Evolutionary conservation across 176 grass and related monocot species (phyloP), one percentile per base, ranked within the genome.

Genomic region (Rhynchospora breviuscula): DNA sequence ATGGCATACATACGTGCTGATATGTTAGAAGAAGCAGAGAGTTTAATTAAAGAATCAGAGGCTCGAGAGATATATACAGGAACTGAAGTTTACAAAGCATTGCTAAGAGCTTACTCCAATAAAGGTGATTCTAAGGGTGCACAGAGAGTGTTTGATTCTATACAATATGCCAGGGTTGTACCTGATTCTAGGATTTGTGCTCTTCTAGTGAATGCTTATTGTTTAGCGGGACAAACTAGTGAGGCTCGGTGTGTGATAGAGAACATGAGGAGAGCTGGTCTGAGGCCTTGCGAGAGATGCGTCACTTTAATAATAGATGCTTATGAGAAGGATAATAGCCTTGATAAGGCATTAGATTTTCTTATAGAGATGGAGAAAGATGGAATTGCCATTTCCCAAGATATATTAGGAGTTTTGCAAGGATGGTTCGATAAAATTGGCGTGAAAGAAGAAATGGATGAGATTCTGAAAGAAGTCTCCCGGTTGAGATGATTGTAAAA

Each of bases 1-100:
- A 95, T 95, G 96, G 90, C 96, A 21, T 99, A 95, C 65, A 86
- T 95, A 69, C 91, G 96, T 68, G 88, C 88, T 74, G 84, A 85
- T 74, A 92, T 93, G 86, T n/a, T 95, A 61, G 75, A 86, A 9
- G 61, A 83, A 78, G 93, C 93, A 49, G 91, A 95, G 83, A 62
- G 22, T n/a, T 65, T 93, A 21, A 66, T 95, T 40, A 99, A 88
- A 73, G 53, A 87, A 89, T 87, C 88, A 59, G 93, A 91, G 67
- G 85, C 84, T 52, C 81, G 81, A 79, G 86, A 98, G 78, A 81
- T 90, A 5, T 88, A 88, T n/a, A 79, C 86, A 1, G 86, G 93
- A 57, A 95, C 74, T 82, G 96, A 98, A 59, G 80, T 98, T 53
- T 93, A 99, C 66, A 99, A 95, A 52, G 96, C 96, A 18, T 83